A percentile compares a stretch with the other conserved stretches of the same genome.
Evolutionary conservation across 257 asterid species (phyloP).

Genomic region (Avicennia marina): DNA sequence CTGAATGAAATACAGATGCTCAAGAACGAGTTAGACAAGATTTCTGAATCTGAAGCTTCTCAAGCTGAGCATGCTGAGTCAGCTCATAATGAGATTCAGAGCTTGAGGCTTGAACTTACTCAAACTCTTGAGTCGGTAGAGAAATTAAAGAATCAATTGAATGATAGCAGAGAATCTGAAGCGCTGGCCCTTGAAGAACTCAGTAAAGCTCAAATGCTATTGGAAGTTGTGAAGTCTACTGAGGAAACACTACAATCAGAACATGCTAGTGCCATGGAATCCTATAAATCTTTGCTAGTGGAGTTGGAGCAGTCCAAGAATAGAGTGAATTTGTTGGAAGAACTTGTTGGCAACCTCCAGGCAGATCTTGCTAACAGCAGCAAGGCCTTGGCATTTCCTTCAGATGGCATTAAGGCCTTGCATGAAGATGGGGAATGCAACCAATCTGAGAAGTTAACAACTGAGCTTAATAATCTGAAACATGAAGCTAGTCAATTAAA

Average conservation of each 20-base stretch:
- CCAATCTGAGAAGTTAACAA: conserved; percentile 17
- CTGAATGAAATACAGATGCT: conserved; percentile 74
- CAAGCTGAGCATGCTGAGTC: conserved; percentile 71
- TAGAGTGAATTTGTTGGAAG: conserved; percentile 47
- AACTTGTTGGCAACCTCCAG: conserved; percentile 42
- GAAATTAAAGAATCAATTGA: conserved; percentile 52
- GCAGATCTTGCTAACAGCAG: conserved; percentile 27
- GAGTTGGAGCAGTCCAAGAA: conserved; percentile 64
- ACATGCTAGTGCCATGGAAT: conserved; percentile 37
- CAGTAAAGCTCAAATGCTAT: conserved; percentile 44
- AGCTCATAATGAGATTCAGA: conserved; percentile 53
- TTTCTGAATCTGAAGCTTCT: conserved; percentile 58
- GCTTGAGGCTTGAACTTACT: conserved; percentile 57
- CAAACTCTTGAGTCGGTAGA: conserved; percentile 56
- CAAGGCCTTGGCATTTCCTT: conserved; percentile 11
- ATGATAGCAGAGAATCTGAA: conserved; percentile 57
- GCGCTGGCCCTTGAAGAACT: conserved; percentile 52
- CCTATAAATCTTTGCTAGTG: conserved; percentile 32
- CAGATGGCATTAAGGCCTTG: conserved; percentile 8
- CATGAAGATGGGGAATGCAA: conserved; percentile 14
- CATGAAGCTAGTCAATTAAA: conserved; percentile 41
- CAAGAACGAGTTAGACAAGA: conserved; percentile 50
- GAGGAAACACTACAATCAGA: conserved; percentile 50
- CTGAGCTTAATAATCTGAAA: conserved; percentile 34
- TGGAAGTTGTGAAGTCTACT: conserved; percentile 47